Evolutionary conservation across 768 basidiomycete genomes (phyloP).

Genomic region (Pulveroboletus sp.): DNA sequence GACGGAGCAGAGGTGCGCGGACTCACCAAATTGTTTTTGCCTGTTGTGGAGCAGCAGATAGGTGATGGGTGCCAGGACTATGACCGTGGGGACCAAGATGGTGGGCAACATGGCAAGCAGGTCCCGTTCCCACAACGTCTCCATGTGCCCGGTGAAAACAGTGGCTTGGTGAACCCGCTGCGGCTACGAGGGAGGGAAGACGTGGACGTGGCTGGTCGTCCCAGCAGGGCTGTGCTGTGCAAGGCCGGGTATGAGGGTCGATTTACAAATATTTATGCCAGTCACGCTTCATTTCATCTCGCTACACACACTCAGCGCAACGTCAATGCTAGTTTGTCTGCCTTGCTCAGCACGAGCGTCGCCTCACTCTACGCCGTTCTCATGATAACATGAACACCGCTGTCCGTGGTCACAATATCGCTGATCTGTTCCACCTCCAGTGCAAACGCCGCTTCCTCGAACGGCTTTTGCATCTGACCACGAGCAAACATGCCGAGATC

Average conservation of each 20-base stretch:
- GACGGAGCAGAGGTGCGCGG: background rate
- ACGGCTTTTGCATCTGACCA: slow-evolving; percentile 96
- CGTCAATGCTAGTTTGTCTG: no score
- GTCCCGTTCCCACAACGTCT: slow-evolving; percentile 1
- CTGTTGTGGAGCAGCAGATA: slow-evolving; percentile 14
- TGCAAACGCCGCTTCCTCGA: slow-evolving; percentile 82
- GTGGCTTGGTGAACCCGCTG: no score
- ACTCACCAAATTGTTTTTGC: slow-evolving; percentile 14
- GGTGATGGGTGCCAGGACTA: slow-evolving; percentile 11
- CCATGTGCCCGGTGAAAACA: background rate
- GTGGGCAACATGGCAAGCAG: slow-evolving; percentile 6
- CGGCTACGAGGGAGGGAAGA: no score
- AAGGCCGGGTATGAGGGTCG: background rate
- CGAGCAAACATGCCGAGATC: slow-evolving; percentile 84
- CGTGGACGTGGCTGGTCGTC: no score
- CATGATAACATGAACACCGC: slow-evolving; percentile 91
- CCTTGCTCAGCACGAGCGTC: background rate
- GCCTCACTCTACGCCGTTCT: slow-evolving; percentile 57
- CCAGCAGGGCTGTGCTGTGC: background rate
- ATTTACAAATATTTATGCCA: background rate
- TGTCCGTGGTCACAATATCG: slow-evolving; percentile 82
- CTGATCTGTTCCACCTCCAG: slow-evolving; percentile 74
- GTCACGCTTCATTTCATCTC: no score
- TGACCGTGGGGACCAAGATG: slow-evolving; percentile 5
- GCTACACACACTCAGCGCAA: background rate